These are phyloP conservation scores for Diaporthe sp. DNA, from an alignment of 2,329 filamentous ascomycete species.

Conservation along the genomic window DNA sequence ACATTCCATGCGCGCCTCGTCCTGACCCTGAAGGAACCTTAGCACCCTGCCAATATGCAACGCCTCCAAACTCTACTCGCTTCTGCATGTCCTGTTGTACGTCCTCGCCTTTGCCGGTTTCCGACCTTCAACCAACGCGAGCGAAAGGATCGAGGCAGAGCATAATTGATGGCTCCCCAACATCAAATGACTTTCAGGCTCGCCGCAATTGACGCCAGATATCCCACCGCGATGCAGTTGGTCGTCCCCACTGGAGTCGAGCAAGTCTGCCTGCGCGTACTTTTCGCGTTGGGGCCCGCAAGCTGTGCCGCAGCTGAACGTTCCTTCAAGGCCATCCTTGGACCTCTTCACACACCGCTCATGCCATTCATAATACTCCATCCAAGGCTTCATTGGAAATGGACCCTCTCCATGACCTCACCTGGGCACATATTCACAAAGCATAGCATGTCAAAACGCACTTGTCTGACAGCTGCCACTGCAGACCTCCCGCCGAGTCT, in stretches of 20 bases:
- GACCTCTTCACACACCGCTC: slow-evolving; percentile 20
- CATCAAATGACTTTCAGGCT: neutral
- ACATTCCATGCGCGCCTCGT: slow-evolving; percentile 11
- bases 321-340: slow-evolving; percentile 20
- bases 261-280: neutral
- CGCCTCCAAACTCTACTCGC: neutral
- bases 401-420: neutral
- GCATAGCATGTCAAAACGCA: neutral
- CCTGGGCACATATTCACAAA: too few species aligned
- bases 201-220: slow-evolving; percentile 23
- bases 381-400: neutral
- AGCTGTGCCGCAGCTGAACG: slow-evolving; percentile 21
- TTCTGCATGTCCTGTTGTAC: slow-evolving; percentile 1
- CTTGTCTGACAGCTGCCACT: slow-evolving; percentile 23
- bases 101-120: slow-evolving; percentile 9
- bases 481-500: slow-evolving; percentile 9
- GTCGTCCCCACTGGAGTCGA: neutral
- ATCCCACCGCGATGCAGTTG: neutral
- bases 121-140: neutral
- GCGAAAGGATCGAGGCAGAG: neutral
- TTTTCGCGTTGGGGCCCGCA: slow-evolving; percentile 10
- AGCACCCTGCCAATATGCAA: slow-evolving; percentile 7
- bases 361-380: neutral
- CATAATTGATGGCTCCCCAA: neutral
- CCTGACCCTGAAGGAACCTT: neutral